A percentile compares a stretch with the other conserved stretches of the same genome.
These are phyloP conservation scores for Claviceps sp. DNA, from an alignment of 2,329 filamentous ascomycete genomes.

Conservation along the genomic window DNA sequence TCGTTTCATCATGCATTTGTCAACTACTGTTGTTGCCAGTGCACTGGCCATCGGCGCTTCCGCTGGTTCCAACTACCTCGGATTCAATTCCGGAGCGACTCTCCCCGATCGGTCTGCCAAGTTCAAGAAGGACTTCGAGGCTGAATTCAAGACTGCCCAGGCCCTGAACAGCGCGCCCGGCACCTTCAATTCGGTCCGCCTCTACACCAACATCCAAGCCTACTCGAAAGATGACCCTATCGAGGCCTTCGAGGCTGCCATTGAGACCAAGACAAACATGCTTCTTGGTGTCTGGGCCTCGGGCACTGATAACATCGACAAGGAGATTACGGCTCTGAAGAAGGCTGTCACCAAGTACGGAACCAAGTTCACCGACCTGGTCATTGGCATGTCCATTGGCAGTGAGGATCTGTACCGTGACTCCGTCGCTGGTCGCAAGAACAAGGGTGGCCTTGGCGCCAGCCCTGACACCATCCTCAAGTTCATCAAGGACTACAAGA, in stretches of 20 bases:
- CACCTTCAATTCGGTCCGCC: conserved; percentile 43
- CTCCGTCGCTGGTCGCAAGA: conserved; percentile 46
- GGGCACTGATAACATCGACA: conserved; percentile 38
- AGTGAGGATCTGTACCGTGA: conserved; percentile 55
- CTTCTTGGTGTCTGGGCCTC: conserved; percentile 54
- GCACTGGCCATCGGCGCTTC: conserved; percentile 27
- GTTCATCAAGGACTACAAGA: conserved; percentile 54
- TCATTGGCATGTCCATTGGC: conserved; percentile 52
- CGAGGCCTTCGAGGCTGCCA: conserved; percentile 63
- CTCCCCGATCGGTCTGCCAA: conserved; percentile 34
- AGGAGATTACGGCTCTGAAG: conserved; percentile 47
- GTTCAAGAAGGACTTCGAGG: conserved; percentile 35
- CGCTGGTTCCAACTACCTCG: conserved; percentile 33
- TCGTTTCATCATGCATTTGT: conserved; percentile 24
- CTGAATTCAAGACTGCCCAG: conserved; percentile 30
- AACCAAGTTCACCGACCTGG: conserved; percentile 36
- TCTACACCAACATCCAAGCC: conserved; percentile 56
- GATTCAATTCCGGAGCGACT: conserved; percentile 39
- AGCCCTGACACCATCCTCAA: conserved; percentile 43
- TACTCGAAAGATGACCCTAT: conserved; percentile 62
- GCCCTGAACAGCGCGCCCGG: conserved; percentile 29
- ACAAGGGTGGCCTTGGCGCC: conserved; percentile 47
- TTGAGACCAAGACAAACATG: conserved; percentile 44
- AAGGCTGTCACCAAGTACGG: conserved; percentile 42
- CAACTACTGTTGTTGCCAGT: conserved; percentile 23